A percentile compares a stretch with the other conserved stretches of the same genome.
These are phyloP conservation scores for Psilocybe subaeruginosa DNA, from an alignment of 768 basidiomycete genomes.

Conservation along the genomic window DNA sequence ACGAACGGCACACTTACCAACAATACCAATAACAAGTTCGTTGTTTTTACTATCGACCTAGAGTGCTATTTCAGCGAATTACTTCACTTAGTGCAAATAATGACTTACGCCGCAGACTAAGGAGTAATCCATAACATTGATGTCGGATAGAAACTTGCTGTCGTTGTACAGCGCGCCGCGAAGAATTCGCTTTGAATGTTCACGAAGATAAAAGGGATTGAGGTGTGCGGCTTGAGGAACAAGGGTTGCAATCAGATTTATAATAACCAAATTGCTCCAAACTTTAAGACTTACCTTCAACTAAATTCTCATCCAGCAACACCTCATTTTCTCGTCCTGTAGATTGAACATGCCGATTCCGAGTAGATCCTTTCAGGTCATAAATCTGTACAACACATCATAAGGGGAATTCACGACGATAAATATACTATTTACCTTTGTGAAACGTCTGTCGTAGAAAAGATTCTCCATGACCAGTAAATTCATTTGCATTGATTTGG, in stretches of 20 bases:
- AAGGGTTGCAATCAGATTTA: slow-evolving; percentile 4
- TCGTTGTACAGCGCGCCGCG: slow-evolving; percentile 92
- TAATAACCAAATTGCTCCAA: background rate
- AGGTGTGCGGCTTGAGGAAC: slow-evolving; percentile 70
- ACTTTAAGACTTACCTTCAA: slow-evolving; percentile 65
- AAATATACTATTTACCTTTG: slow-evolving; percentile 57
- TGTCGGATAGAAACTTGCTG: slow-evolving; percentile 90
- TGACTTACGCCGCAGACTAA: slow-evolving; percentile 76
- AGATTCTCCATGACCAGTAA: slow-evolving; percentile 97
- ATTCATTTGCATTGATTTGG: slow-evolving; percentile 90
- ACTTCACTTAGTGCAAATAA: background rate
- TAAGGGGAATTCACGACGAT: slow-evolving; percentile 38
- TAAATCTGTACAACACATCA: slow-evolving; percentile 65
- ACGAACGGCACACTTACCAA: slow-evolving; percentile 61
- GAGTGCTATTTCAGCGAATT: background rate
- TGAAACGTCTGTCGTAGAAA: slow-evolving; percentile 91
- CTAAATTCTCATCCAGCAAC: slow-evolving; percentile 93
- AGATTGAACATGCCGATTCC: slow-evolving; percentile 91
- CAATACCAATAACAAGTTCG: slow-evolving; percentile 95
- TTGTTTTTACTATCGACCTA: slow-evolving; percentile 85
- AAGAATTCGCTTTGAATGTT: slow-evolving; percentile 93
- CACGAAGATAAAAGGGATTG: slow-evolving; percentile 92
- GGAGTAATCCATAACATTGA: slow-evolving; percentile 98
- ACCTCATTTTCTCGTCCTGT: slow-evolving; percentile 94
- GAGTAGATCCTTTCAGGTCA: slow-evolving; percentile 94